Evolutionary conservation across 2,329 filamentous ascomycete species (phyloP).

Genomic region (Fusarium graminum): DNA sequence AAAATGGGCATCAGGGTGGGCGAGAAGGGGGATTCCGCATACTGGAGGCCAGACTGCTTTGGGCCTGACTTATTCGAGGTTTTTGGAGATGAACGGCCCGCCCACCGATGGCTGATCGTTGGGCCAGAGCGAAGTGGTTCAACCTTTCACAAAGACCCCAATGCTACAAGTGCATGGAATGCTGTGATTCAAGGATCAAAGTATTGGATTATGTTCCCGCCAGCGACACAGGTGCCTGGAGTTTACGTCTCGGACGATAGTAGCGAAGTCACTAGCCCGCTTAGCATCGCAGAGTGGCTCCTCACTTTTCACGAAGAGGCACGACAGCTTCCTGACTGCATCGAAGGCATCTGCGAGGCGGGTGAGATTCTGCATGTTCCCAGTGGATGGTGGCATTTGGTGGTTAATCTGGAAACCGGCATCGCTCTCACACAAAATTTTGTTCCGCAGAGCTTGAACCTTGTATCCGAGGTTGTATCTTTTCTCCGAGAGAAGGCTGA

Average conservation of each 20-base stretch:
- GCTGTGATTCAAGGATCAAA: slow-evolving; percentile 90
- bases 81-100: slow-evolving; percentile 81
- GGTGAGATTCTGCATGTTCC: slow-evolving; percentile 95
- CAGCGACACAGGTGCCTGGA: slow-evolving; percentile 81
- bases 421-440: slow-evolving; percentile 97
- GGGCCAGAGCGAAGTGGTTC: slow-evolving; percentile 89
- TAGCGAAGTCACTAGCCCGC: slow-evolving; percentile 91
- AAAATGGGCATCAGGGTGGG: slow-evolving; percentile 83
- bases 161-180: slow-evolving; percentile 88
- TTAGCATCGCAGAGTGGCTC: slow-evolving; percentile 98
- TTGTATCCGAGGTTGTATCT: slow-evolving; percentile 79
- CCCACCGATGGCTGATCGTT: slow-evolving; percentile 92
- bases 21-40: slow-evolving; percentile 65
- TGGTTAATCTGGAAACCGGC: slow-evolving; percentile 86
- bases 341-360: slow-evolving; percentile 85
- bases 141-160: slow-evolving; percentile 91
- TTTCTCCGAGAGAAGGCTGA: slow-evolving; percentile 87
- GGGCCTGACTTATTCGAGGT: slow-evolving; percentile 87
- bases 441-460: slow-evolving; percentile 72
- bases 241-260: slow-evolving; percentile 91
- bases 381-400: slow-evolving; percentile 96
- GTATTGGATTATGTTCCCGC: slow-evolving; percentile 99
- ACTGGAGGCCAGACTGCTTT: slow-evolving; percentile 87
- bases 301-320: slow-evolving; percentile 90
- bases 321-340: slow-evolving; percentile 78